Evolutionary conservation across 2,329 filamentous ascomycete genomes (phyloP).

Genomic region (Arthrinium puccinioides): DNA sequence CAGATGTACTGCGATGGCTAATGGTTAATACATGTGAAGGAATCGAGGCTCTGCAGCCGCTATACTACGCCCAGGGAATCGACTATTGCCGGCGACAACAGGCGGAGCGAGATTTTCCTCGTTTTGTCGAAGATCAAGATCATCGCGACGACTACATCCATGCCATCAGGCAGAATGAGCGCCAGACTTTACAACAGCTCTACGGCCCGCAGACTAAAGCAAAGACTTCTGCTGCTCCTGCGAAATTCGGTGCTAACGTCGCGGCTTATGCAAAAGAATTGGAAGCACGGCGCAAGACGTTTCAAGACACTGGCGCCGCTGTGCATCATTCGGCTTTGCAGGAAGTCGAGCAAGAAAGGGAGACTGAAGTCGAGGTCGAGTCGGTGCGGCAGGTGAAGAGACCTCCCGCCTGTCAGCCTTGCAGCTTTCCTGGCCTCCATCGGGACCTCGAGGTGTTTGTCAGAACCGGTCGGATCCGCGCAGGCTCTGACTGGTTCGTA

Average conservation of each 20-base stretch:
- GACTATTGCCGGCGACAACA: slow-evolving; percentile 53
- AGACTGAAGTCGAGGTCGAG: slow-evolving; percentile 53
- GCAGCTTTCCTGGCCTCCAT: slow-evolving; percentile 38
- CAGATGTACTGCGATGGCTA: slow-evolving; percentile 52
- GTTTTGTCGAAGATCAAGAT: slow-evolving; percentile 27
- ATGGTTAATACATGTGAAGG: slow-evolving; percentile 55
- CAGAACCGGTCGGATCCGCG: slow-evolving; percentile 32
- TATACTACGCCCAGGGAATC: slow-evolving; percentile 52
- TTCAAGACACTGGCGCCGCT: slow-evolving; percentile 30
- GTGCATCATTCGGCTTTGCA: slow-evolving; percentile 45
- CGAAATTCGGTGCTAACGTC: slow-evolving; percentile 13
- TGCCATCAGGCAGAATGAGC: slow-evolving; percentile 42
- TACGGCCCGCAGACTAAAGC: slow-evolving; percentile 33
- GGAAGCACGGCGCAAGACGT: slow-evolving; percentile 16
- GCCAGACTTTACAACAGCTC: slow-evolving; percentile 48
- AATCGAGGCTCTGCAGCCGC: slow-evolving; percentile 50
- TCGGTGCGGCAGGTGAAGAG: slow-evolving; percentile 46
- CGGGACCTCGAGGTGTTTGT: slow-evolving; percentile 37
- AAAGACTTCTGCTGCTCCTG: slow-evolving; percentile 12
- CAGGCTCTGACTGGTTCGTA: slow-evolving; percentile 27
- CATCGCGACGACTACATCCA: slow-evolving; percentile 33
- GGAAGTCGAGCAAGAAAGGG: slow-evolving; percentile 53
- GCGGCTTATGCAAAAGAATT: slow-evolving; percentile 24
- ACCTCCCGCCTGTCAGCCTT: slow-evolving; percentile 28
- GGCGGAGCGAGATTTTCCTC: slow-evolving; percentile 32